phyloP scores from a whole-genome alignment of 192 early-diverging fungal species.

The Umbelopsis isabellina region DNA sequence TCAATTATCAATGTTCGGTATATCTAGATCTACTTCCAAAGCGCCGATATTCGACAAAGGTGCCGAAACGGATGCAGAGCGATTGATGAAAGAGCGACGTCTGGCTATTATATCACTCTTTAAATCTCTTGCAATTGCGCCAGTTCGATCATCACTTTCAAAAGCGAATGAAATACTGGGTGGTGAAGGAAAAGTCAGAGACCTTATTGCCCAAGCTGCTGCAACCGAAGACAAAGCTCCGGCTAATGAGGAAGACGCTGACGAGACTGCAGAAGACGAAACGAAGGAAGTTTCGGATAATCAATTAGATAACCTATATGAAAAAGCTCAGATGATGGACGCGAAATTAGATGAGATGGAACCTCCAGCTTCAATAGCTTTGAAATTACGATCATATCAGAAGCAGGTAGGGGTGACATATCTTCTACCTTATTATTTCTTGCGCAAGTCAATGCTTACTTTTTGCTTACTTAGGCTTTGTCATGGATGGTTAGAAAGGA shows the following conservation, averaged over 20 bases:
- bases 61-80: constrained; percentile 7
- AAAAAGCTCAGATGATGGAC: constrained; percentile 58
- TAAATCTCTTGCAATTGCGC: constrained; percentile 20
- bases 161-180: constrained; percentile 4
- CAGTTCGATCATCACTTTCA: constrained; percentile 27
- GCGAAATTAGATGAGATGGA: constrained; percentile 49
- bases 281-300: constrained; percentile 53
- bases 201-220: constrained; percentile 18
- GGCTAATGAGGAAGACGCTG: constrained; percentile 13
- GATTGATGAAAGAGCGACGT: constrained; percentile 8
- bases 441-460: neutral
- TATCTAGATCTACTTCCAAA: neutral
- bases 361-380: constrained; percentile 45
- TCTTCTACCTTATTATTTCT: neutral
- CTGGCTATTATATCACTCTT: constrained; percentile 29
- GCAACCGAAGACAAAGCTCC: neutral
- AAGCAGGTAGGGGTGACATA: constrained; percentile 31
- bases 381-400: constrained; percentile 53
- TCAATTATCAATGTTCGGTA: neutral
- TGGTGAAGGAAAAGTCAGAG: constrained; percentile 10
- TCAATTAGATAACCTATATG: constrained; percentile 55
- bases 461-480: constrained; percentile 36
- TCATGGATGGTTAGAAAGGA: constrained; percentile 60
- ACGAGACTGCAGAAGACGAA: constrained; percentile 32
- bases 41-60: neutral